Evolutionary conservation across 139 green algal species (phyloP).

Genomic region (Haematococcus sp.): DNA sequence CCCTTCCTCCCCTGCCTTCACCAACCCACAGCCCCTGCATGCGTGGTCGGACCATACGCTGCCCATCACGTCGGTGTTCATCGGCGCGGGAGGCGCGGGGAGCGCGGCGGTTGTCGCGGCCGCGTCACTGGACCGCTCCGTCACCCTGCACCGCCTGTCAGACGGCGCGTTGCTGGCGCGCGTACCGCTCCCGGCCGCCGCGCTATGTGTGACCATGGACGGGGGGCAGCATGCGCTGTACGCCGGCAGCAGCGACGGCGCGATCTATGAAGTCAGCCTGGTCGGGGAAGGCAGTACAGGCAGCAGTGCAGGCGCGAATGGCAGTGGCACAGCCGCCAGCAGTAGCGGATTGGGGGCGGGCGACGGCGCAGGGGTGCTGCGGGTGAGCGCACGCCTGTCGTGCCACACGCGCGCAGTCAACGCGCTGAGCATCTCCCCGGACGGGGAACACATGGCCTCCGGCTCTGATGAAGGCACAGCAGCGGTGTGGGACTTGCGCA

Average conservation of each 20-base stretch:
- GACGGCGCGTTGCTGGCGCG: constrained; percentile 57
- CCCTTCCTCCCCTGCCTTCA: constrained; percentile 10
- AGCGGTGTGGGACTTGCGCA: constrained; percentile 75
- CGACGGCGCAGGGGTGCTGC: background rate
- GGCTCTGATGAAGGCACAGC: constrained; percentile 67
- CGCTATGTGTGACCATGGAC: constrained; percentile 24
- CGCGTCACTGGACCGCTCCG: constrained; percentile 70
- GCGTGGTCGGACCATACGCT: constrained; percentile 87
- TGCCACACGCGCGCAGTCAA: constrained; percentile 59
- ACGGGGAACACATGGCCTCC: constrained; percentile 63
- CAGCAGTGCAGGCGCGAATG: background rate
- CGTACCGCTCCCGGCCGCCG: constrained; percentile 55
- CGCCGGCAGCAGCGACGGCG: constrained; percentile 69
- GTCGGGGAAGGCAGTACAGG: constrained; percentile 6
- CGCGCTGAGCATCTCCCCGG: constrained; percentile 44
- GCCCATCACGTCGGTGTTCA: constrained; percentile 65
- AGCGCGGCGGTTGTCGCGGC: constrained; percentile 57
- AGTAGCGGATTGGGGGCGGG: background rate
- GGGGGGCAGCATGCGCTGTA: constrained; percentile 74
- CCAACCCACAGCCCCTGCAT: constrained; percentile 49
- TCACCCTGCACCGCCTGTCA: constrained; percentile 63
- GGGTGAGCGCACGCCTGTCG: constrained; percentile 23
- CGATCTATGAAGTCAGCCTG: constrained; percentile 73
- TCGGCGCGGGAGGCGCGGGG: constrained; percentile 42
- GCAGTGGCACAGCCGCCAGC: background rate